Evolutionary conservation across 768 basidiomycete genomes (phyloP).

Genomic region (Trametopsis cervina): DNA sequence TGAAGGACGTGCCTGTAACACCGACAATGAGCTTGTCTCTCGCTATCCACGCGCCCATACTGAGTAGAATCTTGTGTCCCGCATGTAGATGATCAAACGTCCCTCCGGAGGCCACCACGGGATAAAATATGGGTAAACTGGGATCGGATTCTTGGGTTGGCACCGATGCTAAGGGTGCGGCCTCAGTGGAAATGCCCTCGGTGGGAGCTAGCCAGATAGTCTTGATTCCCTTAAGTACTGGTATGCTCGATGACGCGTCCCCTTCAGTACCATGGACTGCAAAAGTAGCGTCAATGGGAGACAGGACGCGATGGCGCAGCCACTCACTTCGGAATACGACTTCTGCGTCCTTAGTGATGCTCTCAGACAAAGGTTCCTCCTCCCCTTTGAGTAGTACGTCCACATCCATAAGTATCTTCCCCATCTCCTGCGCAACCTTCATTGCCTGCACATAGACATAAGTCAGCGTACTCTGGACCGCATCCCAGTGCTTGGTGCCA

Average conservation of each 20-base stretch:
- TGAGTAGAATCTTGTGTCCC: constrained; percentile 94
- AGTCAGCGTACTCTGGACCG: constrained; percentile 71
- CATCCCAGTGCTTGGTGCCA: constrained; percentile 50
- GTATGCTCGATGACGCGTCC: neutral
- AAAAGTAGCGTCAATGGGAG: neutral
- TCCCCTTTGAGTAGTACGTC: constrained; percentile 68
- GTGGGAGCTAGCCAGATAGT: constrained; percentile 11
- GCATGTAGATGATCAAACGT: constrained; percentile 98
- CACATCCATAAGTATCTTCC: constrained; percentile 68
- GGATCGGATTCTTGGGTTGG: constrained; percentile 5
- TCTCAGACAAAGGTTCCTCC: constrained; percentile 33
- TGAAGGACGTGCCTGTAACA: constrained; percentile 61
- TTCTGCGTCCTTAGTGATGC: constrained; percentile 32
- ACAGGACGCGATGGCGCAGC: constrained; percentile 5
- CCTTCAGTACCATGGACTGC: neutral
- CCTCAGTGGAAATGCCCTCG: constrained; percentile 7
- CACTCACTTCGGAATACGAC: constrained; percentile 20
- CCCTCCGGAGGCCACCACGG: constrained; percentile 84
- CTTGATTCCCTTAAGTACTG: neutral
- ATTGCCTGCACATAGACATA: constrained; percentile 85
- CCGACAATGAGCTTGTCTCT: constrained; percentile 81
- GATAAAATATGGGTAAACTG: constrained; percentile 30
- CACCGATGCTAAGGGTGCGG: constrained; percentile 5
- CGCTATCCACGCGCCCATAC: constrained; percentile 85
- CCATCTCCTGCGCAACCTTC: constrained; percentile 57